Evolutionary conservation across 1,284 basidiomycete genomes (phyloP), one percentile per base, ranked within the genome.

Genomic region (Mycosarcoma maydis): DNA sequence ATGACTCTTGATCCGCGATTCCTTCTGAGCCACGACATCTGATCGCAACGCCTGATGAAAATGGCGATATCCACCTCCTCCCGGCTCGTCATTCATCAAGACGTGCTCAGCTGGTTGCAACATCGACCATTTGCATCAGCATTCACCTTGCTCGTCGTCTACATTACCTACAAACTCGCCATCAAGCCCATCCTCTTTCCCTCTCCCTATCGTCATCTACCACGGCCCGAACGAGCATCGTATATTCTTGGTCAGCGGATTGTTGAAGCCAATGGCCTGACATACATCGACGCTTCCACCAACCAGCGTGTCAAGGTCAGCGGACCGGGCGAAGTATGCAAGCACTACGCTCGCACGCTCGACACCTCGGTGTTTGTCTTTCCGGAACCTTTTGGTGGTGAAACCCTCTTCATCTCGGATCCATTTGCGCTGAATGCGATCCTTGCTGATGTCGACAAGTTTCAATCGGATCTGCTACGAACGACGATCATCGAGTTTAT

Each of bases 401-500:
- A 72, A 24, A 62, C 68, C 16, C 34, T 72, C 26, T 34, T 20
- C 41, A 34, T 72, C 20, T 20, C 54, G 1, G 68, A 72, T 17
- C 68, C 62, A 0, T 51, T 34, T 26, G 68, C 68, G 3, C 47
- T 72, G 30, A 61, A 66, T 13, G 38, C 47, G 5, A 59, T 72
- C 45, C 44, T 72, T 1, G 19, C 46, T 10, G 68, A 72, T 37
- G 52, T 64, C n/a, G 68, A 72, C 34, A 39, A 30, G 24, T 72
- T 72, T 23, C 62, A 62, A 22, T 49, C 47, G 30, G 61, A 65
- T 20, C 40, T 57, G 19, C 49, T 71, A 1, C 51, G 67, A 6
- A 46, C 57, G 10, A 49, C 44, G 30, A 54, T 71, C 42, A 71
- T 71, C 49, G 40, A 61, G 30, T 65, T 71, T 17, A 65, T 71